Evolutionary conservation across 345 rosid species (phyloP).

Genomic region (Lenwebbia sp.): DNA sequence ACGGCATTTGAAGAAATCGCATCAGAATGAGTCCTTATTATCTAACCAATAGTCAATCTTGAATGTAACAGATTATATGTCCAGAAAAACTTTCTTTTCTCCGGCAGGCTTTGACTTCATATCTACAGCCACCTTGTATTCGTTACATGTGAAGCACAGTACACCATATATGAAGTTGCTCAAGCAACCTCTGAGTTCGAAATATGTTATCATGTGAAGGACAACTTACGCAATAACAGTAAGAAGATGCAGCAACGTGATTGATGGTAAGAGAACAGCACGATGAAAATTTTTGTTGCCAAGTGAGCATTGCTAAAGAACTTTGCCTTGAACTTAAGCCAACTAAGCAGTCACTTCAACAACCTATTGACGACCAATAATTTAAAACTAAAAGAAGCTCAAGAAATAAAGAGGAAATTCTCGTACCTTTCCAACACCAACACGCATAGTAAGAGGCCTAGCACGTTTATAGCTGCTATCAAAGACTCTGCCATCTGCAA

Average conservation of each 20-base stretch:
- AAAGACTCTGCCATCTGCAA: conserved; percentile 79
- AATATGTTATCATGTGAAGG: background rate
- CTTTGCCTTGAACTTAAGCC: background rate
- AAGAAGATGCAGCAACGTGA: background rate
- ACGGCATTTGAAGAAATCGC: background rate
- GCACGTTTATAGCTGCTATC: conserved; percentile 93
- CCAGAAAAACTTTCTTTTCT: background rate
- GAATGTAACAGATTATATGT: background rate
- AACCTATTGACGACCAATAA: background rate
- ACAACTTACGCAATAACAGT: background rate
- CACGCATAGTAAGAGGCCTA: conserved; percentile 88
- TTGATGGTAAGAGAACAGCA: background rate
- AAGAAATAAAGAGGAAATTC: background rate
- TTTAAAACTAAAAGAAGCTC: background rate
- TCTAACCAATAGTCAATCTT: background rate
- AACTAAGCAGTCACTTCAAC: background rate
- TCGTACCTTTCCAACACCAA: conserved; percentile 84
- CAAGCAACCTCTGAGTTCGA: background rate
- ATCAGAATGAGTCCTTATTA: background rate
- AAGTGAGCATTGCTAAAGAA: background rate
- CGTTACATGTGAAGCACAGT: background rate
- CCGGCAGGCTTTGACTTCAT: background rate
- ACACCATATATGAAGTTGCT: background rate
- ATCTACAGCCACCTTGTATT: background rate
- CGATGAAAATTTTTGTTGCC: background rate